Base-by-base conservation (phyloP, 352 stramenopile species). In the Globisporangium abappressorium region DNA sequence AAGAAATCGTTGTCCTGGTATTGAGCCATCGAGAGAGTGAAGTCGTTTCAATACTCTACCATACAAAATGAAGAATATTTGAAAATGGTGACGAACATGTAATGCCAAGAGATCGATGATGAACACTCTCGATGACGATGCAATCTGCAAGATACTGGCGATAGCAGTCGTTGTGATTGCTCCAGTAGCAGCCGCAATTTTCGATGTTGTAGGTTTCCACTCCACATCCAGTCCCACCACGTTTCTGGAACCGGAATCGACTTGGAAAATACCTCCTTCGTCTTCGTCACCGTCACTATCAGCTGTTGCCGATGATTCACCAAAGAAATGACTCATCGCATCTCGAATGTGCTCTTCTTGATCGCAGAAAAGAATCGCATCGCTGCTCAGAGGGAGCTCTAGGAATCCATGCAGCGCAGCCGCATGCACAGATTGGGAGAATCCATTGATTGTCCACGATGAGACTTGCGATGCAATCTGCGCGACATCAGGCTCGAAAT, bases 71-170 rank as follows among this genome's bases (percentile, higher is more conserved):
- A 41, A 20, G 0, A 5, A 12, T 12, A 15, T 15, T 34, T 12
- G 12, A 18, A 57, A 30, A 1, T 34, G 26, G 15, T 18, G 12
- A 30, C 82, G 59, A 71, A 92, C 83, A 70, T 92, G 78, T 18
- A 92, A 70, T 43, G 63, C 55, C 26, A 92, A 66, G 24, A 92
- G 67, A 59, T 92, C 81, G 47, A 90, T 68, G 53, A 92, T 68
- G 55, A 90, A 87, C 33, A 87, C 74, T 49, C 57, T 66, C 2
- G 75, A 71, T 4, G 51, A 51, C 1, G 81, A 79, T 14, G 83
- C 80, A 47, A 92, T 87, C 57, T 92, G 83, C 8, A 92, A 60
- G 38, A 89, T 87, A 47, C 83, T 92, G 0, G 83, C 83, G 14
- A 90, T 47, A 18, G 75, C 70, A 26, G 64, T 76, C 30, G 64